These are phyloP conservation scores for Thielaviopsis punctulata DNA, from an alignment of 2,329 filamentous ascomycete genomes.

Conservation along the genomic window DNA sequence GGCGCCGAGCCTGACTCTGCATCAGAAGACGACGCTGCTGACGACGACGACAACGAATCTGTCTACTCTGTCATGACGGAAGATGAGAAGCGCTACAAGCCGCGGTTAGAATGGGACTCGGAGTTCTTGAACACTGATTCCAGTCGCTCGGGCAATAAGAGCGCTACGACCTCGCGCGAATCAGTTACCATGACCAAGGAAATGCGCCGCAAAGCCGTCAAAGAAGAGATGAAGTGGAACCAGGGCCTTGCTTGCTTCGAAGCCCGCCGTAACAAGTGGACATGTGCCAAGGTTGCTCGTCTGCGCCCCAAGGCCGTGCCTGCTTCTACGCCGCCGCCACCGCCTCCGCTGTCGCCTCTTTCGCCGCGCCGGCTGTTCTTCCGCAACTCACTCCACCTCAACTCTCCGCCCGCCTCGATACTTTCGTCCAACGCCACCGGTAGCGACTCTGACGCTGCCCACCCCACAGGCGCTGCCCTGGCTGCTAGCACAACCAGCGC, in stretches of 20 bases:
- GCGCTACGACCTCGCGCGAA: background rate
- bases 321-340: slow-evolving; percentile 18
- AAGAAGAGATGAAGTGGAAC: slow-evolving; percentile 61
- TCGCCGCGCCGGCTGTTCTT: slow-evolving; percentile 34
- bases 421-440: slow-evolving; percentile 14
- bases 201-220: slow-evolving; percentile 37
- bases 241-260: slow-evolving; percentile 66
- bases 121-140: slow-evolving; percentile 9
- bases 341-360: slow-evolving; percentile 23
- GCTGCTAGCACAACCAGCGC: background rate
- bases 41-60: slow-evolving; percentile 29
- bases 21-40: slow-evolving; percentile 3
- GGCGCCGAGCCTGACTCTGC: slow-evolving; percentile 4
- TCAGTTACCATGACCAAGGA: slow-evolving; percentile 21
- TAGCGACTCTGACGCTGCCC: slow-evolving; percentile 19
- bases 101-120: slow-evolving; percentile 38
- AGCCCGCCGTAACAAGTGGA: slow-evolving; percentile 68
- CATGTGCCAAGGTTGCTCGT: slow-evolving; percentile 48
- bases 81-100: slow-evolving; percentile 30
- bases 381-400: slow-evolving; percentile 26
- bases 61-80: slow-evolving; percentile 42
- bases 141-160: background rate
- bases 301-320: slow-evolving; percentile 27
- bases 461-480: slow-evolving; percentile 16
- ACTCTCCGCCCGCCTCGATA: slow-evolving; percentile 18